phyloP scores from a whole-genome alignment of 257 asterid species.

The Nicotiana undulata region DNA sequence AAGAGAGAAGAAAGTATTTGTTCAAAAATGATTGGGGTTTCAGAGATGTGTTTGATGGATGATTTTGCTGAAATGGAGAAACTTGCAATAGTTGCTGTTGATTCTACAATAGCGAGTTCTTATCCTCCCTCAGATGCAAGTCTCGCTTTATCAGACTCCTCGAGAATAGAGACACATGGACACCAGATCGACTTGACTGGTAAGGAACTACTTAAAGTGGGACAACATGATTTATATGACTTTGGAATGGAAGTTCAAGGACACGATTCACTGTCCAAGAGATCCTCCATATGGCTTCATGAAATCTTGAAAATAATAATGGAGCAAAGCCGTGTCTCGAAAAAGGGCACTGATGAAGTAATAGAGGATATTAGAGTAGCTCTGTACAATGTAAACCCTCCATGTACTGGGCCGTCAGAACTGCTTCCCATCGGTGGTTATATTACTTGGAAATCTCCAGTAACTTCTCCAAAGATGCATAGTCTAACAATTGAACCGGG shows the following conservation, averaged over 20 bases:
- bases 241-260: neutral
- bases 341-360: constrained; percentile 45
- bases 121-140: constrained; percentile 22
- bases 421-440: constrained; percentile 46
- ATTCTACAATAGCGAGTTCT: constrained; percentile 22
- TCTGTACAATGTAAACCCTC: constrained; percentile 6
- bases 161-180: constrained; percentile 7
- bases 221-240: constrained; percentile 8
- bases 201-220: constrained; percentile 38
- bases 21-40: constrained; percentile 47
- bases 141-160: constrained; percentile 16
- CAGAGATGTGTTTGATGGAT: constrained; percentile 86
- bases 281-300: constrained; percentile 45
- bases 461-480: constrained; percentile 30
- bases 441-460: constrained; percentile 61
- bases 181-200: constrained; percentile 17
- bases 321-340: constrained; percentile 40
- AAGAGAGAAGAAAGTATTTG: constrained; percentile 20
- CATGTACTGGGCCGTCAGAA: constrained; percentile 12
- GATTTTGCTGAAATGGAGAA: constrained; percentile 97
- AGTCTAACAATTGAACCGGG: constrained; percentile 33
- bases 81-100: constrained; percentile 72
- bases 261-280: neutral
- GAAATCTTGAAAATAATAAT: constrained; percentile 26
- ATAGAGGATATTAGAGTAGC: constrained; percentile 44